Conservation (phyloP, 139 green algal species). For the Pseudopediastrum boryanum region DNA sequence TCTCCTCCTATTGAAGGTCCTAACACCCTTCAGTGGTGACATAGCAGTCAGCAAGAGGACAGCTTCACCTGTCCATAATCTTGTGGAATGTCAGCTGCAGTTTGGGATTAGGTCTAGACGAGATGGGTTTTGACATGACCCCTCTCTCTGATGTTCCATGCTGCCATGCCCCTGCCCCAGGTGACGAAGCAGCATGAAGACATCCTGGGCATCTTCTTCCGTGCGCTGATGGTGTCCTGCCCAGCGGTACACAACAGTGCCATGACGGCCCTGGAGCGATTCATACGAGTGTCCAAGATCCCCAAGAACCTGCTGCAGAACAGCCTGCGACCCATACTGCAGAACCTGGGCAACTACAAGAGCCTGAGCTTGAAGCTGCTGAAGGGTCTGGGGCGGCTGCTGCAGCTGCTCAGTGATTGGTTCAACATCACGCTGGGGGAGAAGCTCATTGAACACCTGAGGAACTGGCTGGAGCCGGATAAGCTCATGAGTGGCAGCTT, state of each 20-base stretch:
- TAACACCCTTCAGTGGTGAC: too few species aligned
- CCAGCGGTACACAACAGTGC: constrained; percentile 41
- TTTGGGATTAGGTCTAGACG: too few species aligned
- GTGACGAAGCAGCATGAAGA: constrained; percentile 53
- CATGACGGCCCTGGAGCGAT: constrained; percentile 34
- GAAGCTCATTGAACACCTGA: constrained; percentile 94
- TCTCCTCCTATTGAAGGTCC: too few species aligned
- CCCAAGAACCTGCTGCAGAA: constrained; percentile 77
- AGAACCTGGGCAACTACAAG: constrained; percentile 80
- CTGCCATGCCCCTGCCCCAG: not conserved
- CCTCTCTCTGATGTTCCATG: not conserved
- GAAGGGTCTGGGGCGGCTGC: constrained; percentile 72
- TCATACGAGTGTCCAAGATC: constrained; percentile 50
- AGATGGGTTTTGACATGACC: too few species aligned
- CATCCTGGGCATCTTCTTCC: constrained; percentile 76
- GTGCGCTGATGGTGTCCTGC: constrained; percentile 30
- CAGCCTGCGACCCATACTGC: constrained; percentile 87
- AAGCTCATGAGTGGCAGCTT: constrained; percentile 42
- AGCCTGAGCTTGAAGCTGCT: constrained; percentile 71
- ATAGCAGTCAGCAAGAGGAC: too few species aligned
- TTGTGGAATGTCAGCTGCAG: too few species aligned
- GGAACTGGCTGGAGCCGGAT: constrained; percentile 87
- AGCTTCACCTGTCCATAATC: too few species aligned
- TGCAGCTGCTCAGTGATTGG: constrained; percentile 86
- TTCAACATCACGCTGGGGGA: constrained; percentile 96